Conservation (phyloP, 1,139 yeast genomes). For the Lodderomyces margitis region DNA sequence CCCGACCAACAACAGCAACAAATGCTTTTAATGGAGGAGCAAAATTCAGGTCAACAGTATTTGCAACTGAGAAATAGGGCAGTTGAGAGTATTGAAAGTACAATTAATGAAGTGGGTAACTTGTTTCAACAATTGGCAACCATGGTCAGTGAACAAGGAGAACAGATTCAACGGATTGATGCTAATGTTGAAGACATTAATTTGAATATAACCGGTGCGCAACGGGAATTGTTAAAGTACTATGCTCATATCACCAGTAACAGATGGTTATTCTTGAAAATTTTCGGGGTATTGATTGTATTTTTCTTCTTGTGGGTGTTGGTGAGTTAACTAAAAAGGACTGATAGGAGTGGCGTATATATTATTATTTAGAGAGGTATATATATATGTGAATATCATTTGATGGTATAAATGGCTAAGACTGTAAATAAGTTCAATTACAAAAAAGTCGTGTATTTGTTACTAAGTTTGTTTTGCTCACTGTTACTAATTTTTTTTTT, state of each 20-base stretch:
- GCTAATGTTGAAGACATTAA: conserved; percentile 92
- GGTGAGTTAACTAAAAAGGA: conserved; percentile 47
- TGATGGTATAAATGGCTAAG: too few species aligned
- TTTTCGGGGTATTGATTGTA: conserved; percentile 81
- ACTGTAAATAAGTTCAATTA: too few species aligned
- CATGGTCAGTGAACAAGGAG: conserved; percentile 98
- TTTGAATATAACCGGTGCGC: conserved; percentile 89
- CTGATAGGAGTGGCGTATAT: too few species aligned
- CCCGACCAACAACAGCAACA: conserved; percentile 83
- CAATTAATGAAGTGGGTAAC: conserved; percentile 95
- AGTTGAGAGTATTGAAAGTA: conserved; percentile 92
- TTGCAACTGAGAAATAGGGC: conserved; percentile 84
- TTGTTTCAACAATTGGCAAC: conserved; percentile 92
- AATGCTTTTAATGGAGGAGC: conserved; percentile 72
- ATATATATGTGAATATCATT: too few species aligned
- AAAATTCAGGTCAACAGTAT: conserved; percentile 62
- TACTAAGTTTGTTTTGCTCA: background rate
- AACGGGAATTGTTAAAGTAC: conserved; percentile 86
- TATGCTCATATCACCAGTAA: conserved; percentile 86
- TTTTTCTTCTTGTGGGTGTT: conserved; percentile 79
- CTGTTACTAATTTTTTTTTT: background rate
- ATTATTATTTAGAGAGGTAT: too few species aligned
- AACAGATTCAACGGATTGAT: conserved; percentile 91
- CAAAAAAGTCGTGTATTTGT: background rate
- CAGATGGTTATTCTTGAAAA: conserved; percentile 87